phyloP scores from a whole-genome alignment of 1,284 basidiomycete genomes.

The Sphagnurus paluster region DNA sequence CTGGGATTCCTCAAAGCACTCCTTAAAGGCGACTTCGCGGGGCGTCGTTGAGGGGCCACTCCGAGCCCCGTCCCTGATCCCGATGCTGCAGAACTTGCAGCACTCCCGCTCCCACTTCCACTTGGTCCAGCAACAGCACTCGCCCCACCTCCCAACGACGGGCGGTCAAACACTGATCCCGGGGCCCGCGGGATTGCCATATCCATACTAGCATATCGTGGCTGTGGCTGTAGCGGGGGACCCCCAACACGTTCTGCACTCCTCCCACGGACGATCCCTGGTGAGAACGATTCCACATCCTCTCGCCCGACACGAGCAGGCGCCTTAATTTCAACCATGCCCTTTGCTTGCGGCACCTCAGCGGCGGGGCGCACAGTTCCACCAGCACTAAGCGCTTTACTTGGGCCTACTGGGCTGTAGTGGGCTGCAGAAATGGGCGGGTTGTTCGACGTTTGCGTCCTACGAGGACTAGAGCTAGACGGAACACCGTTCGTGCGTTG shows the following conservation, averaged over 20 bases:
- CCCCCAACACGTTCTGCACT: background rate
- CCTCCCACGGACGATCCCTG: background rate
- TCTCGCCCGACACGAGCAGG: conserved; percentile 27
- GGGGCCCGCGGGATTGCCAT: conserved; percentile 40
- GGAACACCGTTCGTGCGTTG: conserved; percentile 12
- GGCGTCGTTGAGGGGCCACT: conserved; percentile 20
- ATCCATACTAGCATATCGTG: background rate
- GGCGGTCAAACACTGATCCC: conserved; percentile 29
- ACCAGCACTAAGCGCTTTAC: background rate
- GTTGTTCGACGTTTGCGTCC: too few relatives aligned
- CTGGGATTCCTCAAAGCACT: conserved; percentile 61
- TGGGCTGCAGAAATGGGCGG: too few relatives aligned
- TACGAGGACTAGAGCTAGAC: background rate
- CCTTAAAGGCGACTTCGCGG: conserved; percentile 49
- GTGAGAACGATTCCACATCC: background rate
- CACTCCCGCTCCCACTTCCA: background rate
- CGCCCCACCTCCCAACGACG: background rate
- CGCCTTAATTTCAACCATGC: conserved; percentile 27
- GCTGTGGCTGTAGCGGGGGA: too few relatives aligned
- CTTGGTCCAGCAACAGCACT: too few relatives aligned
- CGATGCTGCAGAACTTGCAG: background rate
- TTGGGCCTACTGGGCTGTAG: too few relatives aligned
- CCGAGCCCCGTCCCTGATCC: background rate
- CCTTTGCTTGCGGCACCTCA: too few relatives aligned
- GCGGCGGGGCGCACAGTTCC: conserved; percentile 16